Conservation (phyloP, 139 green algal species). For the Picochlorum sp. region DNA sequence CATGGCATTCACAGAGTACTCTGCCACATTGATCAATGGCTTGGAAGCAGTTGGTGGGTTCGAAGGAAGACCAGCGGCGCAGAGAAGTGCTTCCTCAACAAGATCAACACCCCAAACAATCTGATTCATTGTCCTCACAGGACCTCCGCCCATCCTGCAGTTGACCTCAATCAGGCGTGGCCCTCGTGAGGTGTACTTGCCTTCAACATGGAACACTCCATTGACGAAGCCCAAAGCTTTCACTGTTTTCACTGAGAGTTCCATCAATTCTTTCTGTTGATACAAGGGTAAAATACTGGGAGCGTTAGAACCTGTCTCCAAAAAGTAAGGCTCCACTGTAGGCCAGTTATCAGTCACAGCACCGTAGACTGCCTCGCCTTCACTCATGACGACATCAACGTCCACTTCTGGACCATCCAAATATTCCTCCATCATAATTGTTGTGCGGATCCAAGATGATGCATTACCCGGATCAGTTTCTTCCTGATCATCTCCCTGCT, state of each 20-base stretch:
- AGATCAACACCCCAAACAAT: slow-evolving; percentile 62
- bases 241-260: slow-evolving; percentile 60
- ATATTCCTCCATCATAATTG: slow-evolving; percentile 88
- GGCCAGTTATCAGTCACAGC: slow-evolving; percentile 76
- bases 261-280: slow-evolving; percentile 67
- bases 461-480: slow-evolving; percentile 36
- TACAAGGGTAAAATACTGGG: slow-evolving; percentile 64
- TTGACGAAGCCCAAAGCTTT: slow-evolving; percentile 36
- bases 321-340: slow-evolving; percentile 89
- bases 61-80: slow-evolving; percentile 68
- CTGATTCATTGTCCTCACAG: slow-evolving; percentile 56
- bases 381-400: slow-evolving; percentile 74
- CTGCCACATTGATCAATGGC: slow-evolving; percentile 64
- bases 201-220: slow-evolving; percentile 84
- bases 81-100: slow-evolving; percentile 54
- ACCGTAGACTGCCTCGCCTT: slow-evolving; percentile 68
- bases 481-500: slow-evolving; percentile 42
- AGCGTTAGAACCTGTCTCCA: slow-evolving; percentile 85
- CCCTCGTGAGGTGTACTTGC: slow-evolving; percentile 73
- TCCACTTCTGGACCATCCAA: slow-evolving; percentile 78
- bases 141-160: slow-evolving; percentile 82
- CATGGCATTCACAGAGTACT: slow-evolving; percentile 76
- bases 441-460: slow-evolving; percentile 57
- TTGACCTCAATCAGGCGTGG: slow-evolving; percentile 84
- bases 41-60: slow-evolving; percentile 47